Evolutionary conservation across 768 basidiomycete species (phyloP).

Genomic region (Peribolospora baueri): DNA sequence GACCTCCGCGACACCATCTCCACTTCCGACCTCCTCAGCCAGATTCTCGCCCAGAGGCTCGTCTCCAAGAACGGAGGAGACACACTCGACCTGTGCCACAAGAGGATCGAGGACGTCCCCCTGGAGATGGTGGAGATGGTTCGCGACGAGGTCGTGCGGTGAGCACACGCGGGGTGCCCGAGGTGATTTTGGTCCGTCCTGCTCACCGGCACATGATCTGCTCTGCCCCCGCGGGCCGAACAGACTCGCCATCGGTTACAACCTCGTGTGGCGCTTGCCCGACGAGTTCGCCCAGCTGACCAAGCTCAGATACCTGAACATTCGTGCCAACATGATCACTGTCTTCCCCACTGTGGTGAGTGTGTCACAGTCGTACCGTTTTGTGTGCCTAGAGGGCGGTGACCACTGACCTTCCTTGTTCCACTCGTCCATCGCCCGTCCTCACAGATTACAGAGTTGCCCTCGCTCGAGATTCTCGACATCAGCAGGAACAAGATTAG

Average conservation of each 20-base stretch:
- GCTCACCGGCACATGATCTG: not conserved
- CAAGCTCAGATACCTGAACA: slow-evolving; percentile 52
- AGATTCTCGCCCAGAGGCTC: slow-evolving; percentile 5
- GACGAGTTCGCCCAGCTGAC: slow-evolving; percentile 44
- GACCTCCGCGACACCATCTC: too few relatives aligned
- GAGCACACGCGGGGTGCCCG: slow-evolving; percentile 13
- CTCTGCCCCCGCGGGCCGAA: not conserved
- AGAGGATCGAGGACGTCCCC: slow-evolving; percentile 49
- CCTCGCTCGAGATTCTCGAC: slow-evolving; percentile 77
- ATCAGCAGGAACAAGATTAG: slow-evolving; percentile 78
- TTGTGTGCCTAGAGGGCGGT: not conserved
- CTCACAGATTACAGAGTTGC: slow-evolving; percentile 50
- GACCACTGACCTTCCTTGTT: not conserved
- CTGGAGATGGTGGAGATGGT: slow-evolving; percentile 52
- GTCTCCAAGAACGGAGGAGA: slow-evolving; percentile 51
- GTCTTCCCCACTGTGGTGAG: slow-evolving; percentile 69
- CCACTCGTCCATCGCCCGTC: not conserved
- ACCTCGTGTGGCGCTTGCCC: slow-evolving; percentile 54
- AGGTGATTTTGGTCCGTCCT: not conserved
- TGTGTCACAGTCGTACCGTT: slow-evolving; percentile 10
- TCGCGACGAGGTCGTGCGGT: slow-evolving; percentile 33
- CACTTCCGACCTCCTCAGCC: too few relatives aligned
- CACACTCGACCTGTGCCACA: slow-evolving; percentile 63
- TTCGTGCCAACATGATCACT: slow-evolving; percentile 59
- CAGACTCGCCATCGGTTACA: slow-evolving; percentile 69